Conservation (phyloP, 129 eudicot genomes). For the Lactuca saligna region DNA sequence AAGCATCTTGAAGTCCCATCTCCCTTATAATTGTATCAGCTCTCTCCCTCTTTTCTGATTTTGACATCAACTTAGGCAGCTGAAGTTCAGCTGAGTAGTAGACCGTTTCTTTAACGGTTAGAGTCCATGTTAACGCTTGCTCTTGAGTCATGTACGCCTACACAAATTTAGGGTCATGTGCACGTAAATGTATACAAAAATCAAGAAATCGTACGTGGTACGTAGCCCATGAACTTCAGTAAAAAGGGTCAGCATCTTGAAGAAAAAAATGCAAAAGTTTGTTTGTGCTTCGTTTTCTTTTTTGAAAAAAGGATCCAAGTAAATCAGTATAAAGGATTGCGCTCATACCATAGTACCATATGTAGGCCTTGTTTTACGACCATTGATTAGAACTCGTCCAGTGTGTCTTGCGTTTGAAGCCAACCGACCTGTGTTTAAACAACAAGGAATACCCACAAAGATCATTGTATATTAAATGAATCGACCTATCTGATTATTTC, state of each 20-base stretch:
- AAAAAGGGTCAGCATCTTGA: neutral
- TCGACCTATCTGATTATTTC: too few relatives aligned
- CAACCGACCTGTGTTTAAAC: neutral
- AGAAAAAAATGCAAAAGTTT: too few relatives aligned
- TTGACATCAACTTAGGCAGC: slow-evolving; percentile 43
- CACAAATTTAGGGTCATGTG: neutral
- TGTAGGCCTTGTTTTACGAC: neutral
- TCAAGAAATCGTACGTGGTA: too few relatives aligned
- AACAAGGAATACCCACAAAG: too few relatives aligned
- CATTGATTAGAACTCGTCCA: neutral
- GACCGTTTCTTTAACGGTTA: slow-evolving; percentile 39
- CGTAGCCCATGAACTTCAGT: too few relatives aligned
- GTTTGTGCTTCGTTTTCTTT: too few relatives aligned
- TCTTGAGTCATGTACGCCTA: slow-evolving; percentile 53
- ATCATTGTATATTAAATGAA: too few relatives aligned
- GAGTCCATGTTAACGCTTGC: slow-evolving; percentile 28
- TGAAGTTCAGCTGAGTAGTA: slow-evolving; percentile 44
- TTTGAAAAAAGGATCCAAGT: too few relatives aligned
- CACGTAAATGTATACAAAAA: neutral
- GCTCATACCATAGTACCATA: neutral
- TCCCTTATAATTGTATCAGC: slow-evolving; percentile 36
- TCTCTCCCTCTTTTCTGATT: slow-evolving; percentile 36
- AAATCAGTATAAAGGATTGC: neutral
- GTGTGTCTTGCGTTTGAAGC: neutral
- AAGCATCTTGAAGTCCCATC: slow-evolving; percentile 40